Evolutionary conservation across 768 basidiomycete species (phyloP), one percentile per base, ranked within the genome.

Genomic region (Cytidiella melzeri): DNA sequence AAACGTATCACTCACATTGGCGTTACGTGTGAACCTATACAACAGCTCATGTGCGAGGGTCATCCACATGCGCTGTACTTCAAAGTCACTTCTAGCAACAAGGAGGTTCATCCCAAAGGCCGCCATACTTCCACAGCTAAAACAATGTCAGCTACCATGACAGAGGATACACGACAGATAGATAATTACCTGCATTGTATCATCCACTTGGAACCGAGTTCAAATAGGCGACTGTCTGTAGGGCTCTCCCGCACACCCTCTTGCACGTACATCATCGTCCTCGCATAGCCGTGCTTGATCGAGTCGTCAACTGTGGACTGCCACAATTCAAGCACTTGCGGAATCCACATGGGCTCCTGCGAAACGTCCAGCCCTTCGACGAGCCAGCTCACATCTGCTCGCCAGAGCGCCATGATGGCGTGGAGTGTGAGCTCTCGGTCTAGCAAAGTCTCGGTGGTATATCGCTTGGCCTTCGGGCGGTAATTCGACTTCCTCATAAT

Each of bases 351-450:
- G 0, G 72, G 65, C 20, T 75, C 63, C 9, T 77, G 72, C 2
- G 64, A 61, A 2, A 68, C 57, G 1, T 64, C 66, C 26, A 77
- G 61, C 5, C 71, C 72, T 23, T 72, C 68, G 47, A 80, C 66
- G 51, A 77, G 79, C 66, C 85, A 87, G 21, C 66, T 54, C 0
- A 76, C 71, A 41, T 75, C 73, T 1, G 73, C 61, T 18, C 86
- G 76, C 82, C 83, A 90, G 25, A 91, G 67, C 0, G 84, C 73
- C 7, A 88, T 67, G n/a, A 88, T 73, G 3, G 77, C 79, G 2
- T 90, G 69, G 9, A 87, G 65, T 7, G 92, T 71, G 13, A 88
- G 70, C 55, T 92, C 89, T 36, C 78, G 71, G 54, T 89, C 87
- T 0, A 74, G 69, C 3, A 88, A 67, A 2, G 81, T 76, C 60